Base-by-base conservation (phyloP, 768 basidiomycete species). In the Rubroboletus satanas region DNA sequence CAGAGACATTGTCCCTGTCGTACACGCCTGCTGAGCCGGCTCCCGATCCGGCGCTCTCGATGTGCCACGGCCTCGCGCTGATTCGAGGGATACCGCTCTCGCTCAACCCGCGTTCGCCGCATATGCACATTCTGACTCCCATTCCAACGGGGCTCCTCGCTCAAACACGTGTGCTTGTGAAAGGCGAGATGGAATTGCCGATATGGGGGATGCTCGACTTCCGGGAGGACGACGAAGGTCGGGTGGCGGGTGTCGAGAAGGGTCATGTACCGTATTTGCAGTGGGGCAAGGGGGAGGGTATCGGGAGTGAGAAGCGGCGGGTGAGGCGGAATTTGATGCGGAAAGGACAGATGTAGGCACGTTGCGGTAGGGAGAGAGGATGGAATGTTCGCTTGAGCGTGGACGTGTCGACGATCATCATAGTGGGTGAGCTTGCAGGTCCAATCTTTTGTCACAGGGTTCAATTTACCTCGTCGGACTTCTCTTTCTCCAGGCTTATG, bases 321-420 rank as follows among this genome's bases (percentile, higher is more conserved):
- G 84, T 91, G 43, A 79, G 94, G 68, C 78, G 93, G 66, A 96
- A 96, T 73, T 69, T 97, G 67, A 92, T 93, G 91, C 76, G 93
- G 26, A 83, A 82, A 59, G 85, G 82, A 7, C 90, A 93, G 70
- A 79, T 81, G 79, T 88, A 66, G 15, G 15, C 17, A 12, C 4
- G 14, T 38, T 35, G 26, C 15, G 12, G 26, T 15, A 10, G 11
- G 6, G 21, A 31, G 11, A 17, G 35, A 26, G 35, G 15, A 4
- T 14, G 48, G 15, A 26, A 10, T 17, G 10, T 21, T 21, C 18
- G 18, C 39, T 21, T 41, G 18, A 41, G 12, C 18, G 6, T 14
- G 6, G 38, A 39, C 11, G 7, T 21, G 39, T 21, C 18, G 18
- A 21, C 6, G 11, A 41, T 41, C 26, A 10, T 28, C 15, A 23